Evolutionary conservation across 495 filamentous ascomycete genomes (phyloP).

Genomic region (Aspergillus olivimuriae): DNA sequence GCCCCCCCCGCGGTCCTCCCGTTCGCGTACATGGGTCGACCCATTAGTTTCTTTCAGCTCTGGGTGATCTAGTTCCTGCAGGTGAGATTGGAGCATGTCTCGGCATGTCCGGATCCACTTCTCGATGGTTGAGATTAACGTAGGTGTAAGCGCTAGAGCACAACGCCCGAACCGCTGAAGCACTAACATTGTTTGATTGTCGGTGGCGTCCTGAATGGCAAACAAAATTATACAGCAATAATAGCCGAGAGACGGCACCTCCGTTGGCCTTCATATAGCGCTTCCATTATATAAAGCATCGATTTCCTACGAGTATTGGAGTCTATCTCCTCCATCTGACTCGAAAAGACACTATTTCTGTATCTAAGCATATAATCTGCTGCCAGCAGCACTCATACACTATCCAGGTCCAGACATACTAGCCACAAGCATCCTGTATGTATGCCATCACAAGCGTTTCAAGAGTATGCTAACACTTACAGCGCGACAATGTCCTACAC

Average conservation of each 20-base stretch:
- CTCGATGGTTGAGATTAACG: background rate
- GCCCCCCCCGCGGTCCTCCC: too few relatives aligned
- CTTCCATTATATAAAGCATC: background rate
- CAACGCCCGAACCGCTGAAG: background rate
- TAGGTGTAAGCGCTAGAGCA: background rate
- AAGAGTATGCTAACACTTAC: conserved; percentile 1
- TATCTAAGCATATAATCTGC: too few relatives aligned
- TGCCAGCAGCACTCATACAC: background rate
- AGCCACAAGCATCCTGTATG: background rate
- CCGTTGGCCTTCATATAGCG: background rate
- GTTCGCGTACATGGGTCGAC: too few relatives aligned
- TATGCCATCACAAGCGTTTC: background rate
- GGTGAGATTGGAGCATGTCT: background rate
- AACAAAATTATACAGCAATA: background rate
- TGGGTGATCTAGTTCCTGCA: background rate
- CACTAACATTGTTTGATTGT: background rate
- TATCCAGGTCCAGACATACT: background rate
- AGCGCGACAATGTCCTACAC: conserved; percentile 7
- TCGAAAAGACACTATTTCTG: too few relatives aligned
- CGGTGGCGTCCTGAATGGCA: background rate
- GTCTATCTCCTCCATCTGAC: background rate
- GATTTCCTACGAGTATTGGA: too few relatives aligned
- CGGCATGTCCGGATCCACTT: conserved; percentile 1
- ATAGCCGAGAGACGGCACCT: background rate
- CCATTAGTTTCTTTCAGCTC: too few relatives aligned